Evolutionary conservation across 2,329 filamentous ascomycete genomes (phyloP), one percentile per base, ranked within the genome.

Genomic region (Phialemoniopsis sp.): DNA sequence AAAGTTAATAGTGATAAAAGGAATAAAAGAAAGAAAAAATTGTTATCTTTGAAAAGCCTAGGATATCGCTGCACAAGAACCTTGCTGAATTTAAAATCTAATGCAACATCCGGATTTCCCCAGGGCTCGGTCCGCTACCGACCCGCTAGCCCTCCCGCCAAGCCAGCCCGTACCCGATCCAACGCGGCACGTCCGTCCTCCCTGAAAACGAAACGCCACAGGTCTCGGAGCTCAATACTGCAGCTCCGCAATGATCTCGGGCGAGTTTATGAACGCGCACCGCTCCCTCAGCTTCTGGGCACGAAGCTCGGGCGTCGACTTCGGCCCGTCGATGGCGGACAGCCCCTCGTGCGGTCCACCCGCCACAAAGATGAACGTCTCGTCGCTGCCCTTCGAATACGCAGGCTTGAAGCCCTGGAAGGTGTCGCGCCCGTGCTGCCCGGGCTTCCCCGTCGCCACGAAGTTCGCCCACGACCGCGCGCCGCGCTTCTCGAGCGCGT

Each of bases 381-480:
- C 48, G 3, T 52, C 45, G 1, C 44, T 39, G 3, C 34, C 34
- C 21, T 6, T 26, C 21, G 21, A 47, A 42, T 63, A 68, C 1
- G 67, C 66, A 7, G 53, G 52, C n/a, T 45, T 43, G 54, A 70
- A 73, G 0, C 60, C 63, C 18, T 57, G 36, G 36, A 74, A 58
- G 3, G 67, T 70, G n/a, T 61, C 48, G 14, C 54, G 51, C 3
- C 51, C 51, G 4, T 43, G 36, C 13, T 55, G 21, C 1, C 54
- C 53, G 5, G 66, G 67, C 21, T 44, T 47, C 1, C 70, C 70
- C 1, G 49, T 48, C 8, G 46, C 59, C 3, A 66, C 68, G 50
- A 73, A 76, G 1, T 59, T 63, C 13, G 64, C 63, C 72, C 72
- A 77, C 2, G 65, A 66, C 12, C 67, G 55, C 10, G 68, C 67